phyloP scores from a whole-genome alignment of 306 rosid genomes.

The Quercus berberidifolia region DNA sequence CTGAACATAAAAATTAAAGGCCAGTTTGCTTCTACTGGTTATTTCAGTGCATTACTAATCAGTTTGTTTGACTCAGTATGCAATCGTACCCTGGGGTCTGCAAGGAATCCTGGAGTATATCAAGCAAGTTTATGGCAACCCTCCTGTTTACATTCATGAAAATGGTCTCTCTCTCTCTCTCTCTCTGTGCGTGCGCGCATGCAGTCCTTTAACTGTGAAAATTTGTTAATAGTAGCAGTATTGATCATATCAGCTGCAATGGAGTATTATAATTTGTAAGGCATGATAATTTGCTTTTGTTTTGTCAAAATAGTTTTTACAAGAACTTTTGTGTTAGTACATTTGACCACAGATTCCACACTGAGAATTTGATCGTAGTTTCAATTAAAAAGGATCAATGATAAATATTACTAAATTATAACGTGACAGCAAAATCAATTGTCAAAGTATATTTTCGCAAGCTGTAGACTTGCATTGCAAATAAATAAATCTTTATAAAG shows the following conservation, averaged over 20 bases:
- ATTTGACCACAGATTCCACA: not conserved
- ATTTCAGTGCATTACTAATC: not conserved
- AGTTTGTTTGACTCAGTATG: conserved; percentile 25
- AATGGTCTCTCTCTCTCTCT: conserved; percentile 31
- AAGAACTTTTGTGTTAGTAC: not conserved
- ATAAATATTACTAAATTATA: not conserved
- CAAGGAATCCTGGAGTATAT: conserved; percentile 22
- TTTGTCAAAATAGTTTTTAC: not conserved
- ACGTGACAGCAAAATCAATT: too few relatives aligned
- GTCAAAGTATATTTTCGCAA: too few relatives aligned
- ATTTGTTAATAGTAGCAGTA: not conserved
- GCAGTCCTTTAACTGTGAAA: not conserved
- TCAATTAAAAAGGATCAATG: too few relatives aligned
- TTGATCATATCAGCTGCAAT: not conserved
- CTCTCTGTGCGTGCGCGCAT: not conserved
- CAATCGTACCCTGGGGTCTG: conserved; percentile 28
- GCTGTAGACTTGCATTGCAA: too few relatives aligned
- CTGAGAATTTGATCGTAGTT: not conserved
- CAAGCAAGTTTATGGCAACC: conserved; percentile 35
- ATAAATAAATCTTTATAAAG: too few relatives aligned
- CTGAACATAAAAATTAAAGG: not conserved
- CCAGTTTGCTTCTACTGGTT: not conserved
- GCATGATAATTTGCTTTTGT: not conserved
- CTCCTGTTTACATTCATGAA: conserved; percentile 52
- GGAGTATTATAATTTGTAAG: not conserved